phyloP scores from a whole-genome alignment of 2,329 filamentous ascomycete species.

The Lachnellula occidentalis region DNA sequence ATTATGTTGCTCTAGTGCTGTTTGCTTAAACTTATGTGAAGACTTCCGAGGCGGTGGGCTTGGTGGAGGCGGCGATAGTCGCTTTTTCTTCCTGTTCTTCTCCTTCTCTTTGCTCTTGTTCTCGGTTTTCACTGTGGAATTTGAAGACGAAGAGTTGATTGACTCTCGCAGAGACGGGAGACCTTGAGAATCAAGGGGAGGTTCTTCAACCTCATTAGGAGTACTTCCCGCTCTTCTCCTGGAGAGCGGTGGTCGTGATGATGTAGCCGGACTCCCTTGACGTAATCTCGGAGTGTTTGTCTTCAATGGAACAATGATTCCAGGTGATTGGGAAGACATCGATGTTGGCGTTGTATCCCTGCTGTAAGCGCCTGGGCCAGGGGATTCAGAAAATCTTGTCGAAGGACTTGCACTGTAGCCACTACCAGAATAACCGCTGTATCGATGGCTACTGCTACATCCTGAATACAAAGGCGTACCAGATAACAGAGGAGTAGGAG shows the following conservation, averaged over 20 bases:
- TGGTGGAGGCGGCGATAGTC: slow-evolving; percentile 45
- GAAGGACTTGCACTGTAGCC: slow-evolving; percentile 66
- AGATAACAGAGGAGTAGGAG: slow-evolving; percentile 60
- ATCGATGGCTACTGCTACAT: slow-evolving; percentile 39
- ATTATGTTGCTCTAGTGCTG: slow-evolving; percentile 33
- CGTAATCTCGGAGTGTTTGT: slow-evolving; percentile 39
- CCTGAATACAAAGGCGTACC: slow-evolving; percentile 33
- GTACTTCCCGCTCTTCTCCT: slow-evolving; percentile 51
- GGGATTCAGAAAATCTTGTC: slow-evolving; percentile 69
- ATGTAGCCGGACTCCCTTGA: slow-evolving; percentile 51
- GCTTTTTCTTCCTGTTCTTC: slow-evolving; percentile 39
- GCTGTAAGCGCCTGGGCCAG: slow-evolving; percentile 64
- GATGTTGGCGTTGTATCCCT: slow-evolving; percentile 75
- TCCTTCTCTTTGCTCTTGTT: slow-evolving; percentile 30
- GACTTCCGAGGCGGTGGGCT: slow-evolving; percentile 59
- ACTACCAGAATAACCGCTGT: slow-evolving; percentile 34
- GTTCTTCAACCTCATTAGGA: slow-evolving; percentile 44
- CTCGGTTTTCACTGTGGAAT: slow-evolving; percentile 57
- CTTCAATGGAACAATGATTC: slow-evolving; percentile 43
- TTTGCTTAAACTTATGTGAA: slow-evolving; percentile 47
- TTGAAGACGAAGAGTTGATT: slow-evolving; percentile 66
- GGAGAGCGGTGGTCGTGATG: slow-evolving; percentile 52
- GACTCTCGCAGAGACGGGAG: slow-evolving; percentile 65
- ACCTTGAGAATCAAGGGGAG: slow-evolving; percentile 46
- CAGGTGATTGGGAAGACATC: slow-evolving; percentile 68